phyloP scores from a whole-genome alignment of 192 early-diverging fungal species.

The Coemansia sp. region DNA sequence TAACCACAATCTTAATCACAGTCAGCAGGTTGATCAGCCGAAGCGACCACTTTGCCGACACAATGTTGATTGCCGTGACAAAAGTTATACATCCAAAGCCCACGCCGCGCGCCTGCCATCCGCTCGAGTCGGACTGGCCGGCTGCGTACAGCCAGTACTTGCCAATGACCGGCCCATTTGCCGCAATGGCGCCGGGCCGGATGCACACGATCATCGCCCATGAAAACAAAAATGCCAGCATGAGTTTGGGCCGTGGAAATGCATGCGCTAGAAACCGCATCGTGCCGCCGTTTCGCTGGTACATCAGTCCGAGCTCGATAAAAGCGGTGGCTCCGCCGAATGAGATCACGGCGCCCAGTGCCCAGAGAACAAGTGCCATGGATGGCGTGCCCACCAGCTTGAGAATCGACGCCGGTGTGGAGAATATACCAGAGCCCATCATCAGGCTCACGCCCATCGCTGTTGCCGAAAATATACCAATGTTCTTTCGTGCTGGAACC shows the following conservation, averaged over 20 bases:
- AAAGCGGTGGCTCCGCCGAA: constrained; percentile 84
- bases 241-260: constrained; percentile 51
- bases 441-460: constrained; percentile 73
- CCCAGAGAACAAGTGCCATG: constrained; percentile 75
- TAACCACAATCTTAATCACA: constrained; percentile 66
- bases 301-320: constrained; percentile 85
- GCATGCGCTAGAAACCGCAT: constrained; percentile 80
- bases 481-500: constrained; percentile 21
- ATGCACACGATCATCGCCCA: constrained; percentile 56
- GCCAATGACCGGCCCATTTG: constrained; percentile 55
- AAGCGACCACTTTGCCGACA: constrained; percentile 64
- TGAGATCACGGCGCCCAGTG: constrained; percentile 70
- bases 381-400: constrained; percentile 64
- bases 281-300: constrained; percentile 85
- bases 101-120: constrained; percentile 57
- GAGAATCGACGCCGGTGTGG: constrained; percentile 73
- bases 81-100: constrained; percentile 61
- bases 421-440: constrained; percentile 80
- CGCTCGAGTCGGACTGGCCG: constrained; percentile 10
- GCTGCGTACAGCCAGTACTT: constrained; percentile 60
- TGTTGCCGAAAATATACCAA: constrained; percentile 62
- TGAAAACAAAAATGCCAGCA: constrained; percentile 59
- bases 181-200: constrained; percentile 57
- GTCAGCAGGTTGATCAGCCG: constrained; percentile 74
- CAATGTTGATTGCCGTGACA: constrained; percentile 66